phyloP scores from a whole-genome alignment of 192 early-diverging fungal genomes.

The Jimgerdemannia flammicorona region DNA sequence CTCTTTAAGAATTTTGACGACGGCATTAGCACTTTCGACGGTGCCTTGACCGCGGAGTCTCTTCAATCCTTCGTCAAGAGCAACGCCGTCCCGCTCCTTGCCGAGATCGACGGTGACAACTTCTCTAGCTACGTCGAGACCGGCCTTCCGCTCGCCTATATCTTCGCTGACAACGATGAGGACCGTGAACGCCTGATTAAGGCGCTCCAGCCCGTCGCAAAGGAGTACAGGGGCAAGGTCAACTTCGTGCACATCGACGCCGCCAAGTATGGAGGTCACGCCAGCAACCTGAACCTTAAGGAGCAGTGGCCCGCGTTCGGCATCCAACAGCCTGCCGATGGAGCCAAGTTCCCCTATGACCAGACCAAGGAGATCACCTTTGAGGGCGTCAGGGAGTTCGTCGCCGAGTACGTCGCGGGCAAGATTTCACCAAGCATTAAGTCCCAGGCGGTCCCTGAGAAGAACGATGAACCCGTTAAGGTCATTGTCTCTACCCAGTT shows the following conservation, averaged over 20 bases:
- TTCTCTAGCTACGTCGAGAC: slow-evolving; percentile 82
- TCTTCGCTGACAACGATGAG: slow-evolving; percentile 73
- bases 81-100: slow-evolving; percentile 83
- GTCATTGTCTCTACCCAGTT: slow-evolving; percentile 85
- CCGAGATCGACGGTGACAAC: slow-evolving; percentile 87
- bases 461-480: slow-evolving; percentile 87
- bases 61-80: slow-evolving; percentile 71
- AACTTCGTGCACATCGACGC: slow-evolving; percentile 93
- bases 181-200: slow-evolving; percentile 52
- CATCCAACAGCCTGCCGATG: slow-evolving; percentile 72
- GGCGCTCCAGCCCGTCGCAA: slow-evolving; percentile 69
- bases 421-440: slow-evolving; percentile 76
- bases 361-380: slow-evolving; percentile 63
- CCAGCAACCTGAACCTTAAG: slow-evolving; percentile 85
- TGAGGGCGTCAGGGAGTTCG: slow-evolving; percentile 57
- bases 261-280: slow-evolving; percentile 80
- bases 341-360: slow-evolving; percentile 84
- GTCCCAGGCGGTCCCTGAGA: slow-evolving; percentile 75
- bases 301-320: slow-evolving; percentile 91
- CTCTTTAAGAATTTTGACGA: slow-evolving; percentile 94
- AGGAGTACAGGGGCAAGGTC: slow-evolving; percentile 83
- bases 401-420: slow-evolving; percentile 61
- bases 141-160: slow-evolving; percentile 87
- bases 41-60: slow-evolving; percentile 47
- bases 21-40: slow-evolving; percentile 66